Conservation (phyloP, 805 yeast genomes). For the Tetrapisispora namnaoensis region DNA sequence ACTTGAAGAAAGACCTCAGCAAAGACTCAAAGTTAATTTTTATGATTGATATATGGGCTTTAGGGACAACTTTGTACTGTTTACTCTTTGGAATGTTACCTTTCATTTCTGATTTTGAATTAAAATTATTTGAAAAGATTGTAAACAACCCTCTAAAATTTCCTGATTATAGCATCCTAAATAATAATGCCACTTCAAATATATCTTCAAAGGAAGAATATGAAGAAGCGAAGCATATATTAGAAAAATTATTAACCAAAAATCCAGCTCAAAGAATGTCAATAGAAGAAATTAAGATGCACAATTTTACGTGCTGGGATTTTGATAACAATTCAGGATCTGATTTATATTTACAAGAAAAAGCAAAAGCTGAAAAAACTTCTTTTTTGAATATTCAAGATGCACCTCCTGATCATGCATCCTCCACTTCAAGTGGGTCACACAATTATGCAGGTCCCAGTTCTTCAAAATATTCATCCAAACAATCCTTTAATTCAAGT, state of each 20-base stretch:
- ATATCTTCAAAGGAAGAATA: slow-evolving; percentile 36
- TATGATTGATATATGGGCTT: slow-evolving; percentile 95
- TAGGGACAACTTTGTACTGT: slow-evolving; percentile 87
- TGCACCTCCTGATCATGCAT: slow-evolving; percentile 35
- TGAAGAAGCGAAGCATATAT: slow-evolving; percentile 42
- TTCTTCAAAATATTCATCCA: not conserved
- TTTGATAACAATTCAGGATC: slow-evolving; percentile 20
- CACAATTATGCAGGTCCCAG: slow-evolving; percentile 52
- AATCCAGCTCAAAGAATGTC: slow-evolving; percentile 60
- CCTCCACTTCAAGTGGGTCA: slow-evolving; percentile 57
- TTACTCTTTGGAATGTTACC: slow-evolving; percentile 82
- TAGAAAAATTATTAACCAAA: slow-evolving; percentile 54
- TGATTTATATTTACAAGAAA: slow-evolving; percentile 10
- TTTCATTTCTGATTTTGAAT: slow-evolving; percentile 72
- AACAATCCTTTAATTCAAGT: not conserved
- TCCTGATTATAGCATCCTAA: slow-evolving; percentile 36
- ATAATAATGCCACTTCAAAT: slow-evolving; percentile 25
- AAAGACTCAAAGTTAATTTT: slow-evolving; percentile 50
- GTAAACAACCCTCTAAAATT: slow-evolving; percentile 49
- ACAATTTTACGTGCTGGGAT: slow-evolving; percentile 54
- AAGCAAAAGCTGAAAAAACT: slow-evolving; percentile 12
- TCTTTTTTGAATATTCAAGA: slow-evolving; percentile 19
- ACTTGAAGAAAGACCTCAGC: slow-evolving; percentile 16
- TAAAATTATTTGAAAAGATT: slow-evolving; percentile 63
- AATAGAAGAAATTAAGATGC: slow-evolving; percentile 61